Percentiles rank a stretch among this genome's conserved stretches.
phyloP scores from a whole-genome alignment of 257 asterid genomes.

The Solanum bukasovii region DNA sequence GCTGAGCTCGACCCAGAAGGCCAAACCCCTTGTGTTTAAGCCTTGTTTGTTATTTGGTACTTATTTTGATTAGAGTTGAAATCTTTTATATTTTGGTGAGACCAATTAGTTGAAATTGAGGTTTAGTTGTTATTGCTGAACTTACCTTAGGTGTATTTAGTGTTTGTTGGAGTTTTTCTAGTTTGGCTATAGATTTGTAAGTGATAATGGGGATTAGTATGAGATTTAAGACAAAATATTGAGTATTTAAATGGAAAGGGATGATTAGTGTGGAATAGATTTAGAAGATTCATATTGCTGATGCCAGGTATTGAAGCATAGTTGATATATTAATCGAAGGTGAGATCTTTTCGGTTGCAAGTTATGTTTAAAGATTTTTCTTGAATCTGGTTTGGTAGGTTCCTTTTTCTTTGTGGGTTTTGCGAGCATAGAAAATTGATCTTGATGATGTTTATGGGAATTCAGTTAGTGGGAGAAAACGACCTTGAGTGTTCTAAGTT shows the following conservation, averaged over 20 bases:
- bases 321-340: not conserved
- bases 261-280: not conserved
- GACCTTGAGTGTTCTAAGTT: not conserved
- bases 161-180: not conserved
- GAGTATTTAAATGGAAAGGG: not conserved
- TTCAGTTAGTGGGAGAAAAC: not conserved
- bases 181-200: not conserved
- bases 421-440: not conserved
- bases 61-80: not conserved
- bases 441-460: not conserved
- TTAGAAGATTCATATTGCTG: not conserved
- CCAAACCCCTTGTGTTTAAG: not conserved
- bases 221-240: not conserved
- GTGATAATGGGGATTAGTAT: not conserved
- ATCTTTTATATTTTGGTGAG: not conserved
- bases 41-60: not conserved
- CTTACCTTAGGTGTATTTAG: not conserved
- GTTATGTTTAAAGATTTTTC: not conserved
- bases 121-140: not conserved
- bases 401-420: not conserved
- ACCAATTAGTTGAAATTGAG: not conserved
- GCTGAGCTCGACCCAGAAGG: not conserved
- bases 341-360: not conserved
- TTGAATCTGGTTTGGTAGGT: not conserved
- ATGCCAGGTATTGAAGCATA: not conserved